Evolutionary conservation across 805 yeast genomes (phyloP).

Genomic region (Metschnikowia drakensbergensis): DNA sequence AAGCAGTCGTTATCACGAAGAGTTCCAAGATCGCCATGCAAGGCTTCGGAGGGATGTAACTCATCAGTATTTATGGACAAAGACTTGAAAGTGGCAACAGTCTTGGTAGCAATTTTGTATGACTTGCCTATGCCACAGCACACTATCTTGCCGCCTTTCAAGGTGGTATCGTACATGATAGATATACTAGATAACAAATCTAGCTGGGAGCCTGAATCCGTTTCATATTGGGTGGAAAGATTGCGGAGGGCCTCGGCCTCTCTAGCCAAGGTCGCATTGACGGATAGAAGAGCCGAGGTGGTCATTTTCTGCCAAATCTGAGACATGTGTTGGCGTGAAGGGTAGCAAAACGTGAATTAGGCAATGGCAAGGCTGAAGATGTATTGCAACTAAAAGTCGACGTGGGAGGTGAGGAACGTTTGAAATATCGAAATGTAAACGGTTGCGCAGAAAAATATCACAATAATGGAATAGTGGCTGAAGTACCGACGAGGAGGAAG

Average conservation of each 20-base stretch:
- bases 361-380: not conserved
- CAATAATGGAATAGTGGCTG: too few species aligned
- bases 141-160: conserved; percentile 62
- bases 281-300: conserved; percentile 29
- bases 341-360: not conserved
- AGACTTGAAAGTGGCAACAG: conserved; percentile 80
- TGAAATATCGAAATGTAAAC: not conserved
- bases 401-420: not conserved
- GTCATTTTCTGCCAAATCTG: conserved; percentile 12
- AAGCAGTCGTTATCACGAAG: conserved; percentile 56
- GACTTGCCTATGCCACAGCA: conserved; percentile 85
- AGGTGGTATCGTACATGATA: conserved; percentile 27
- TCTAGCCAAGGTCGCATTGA: conserved; percentile 36
- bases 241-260: conserved; percentile 48
- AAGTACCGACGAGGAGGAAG: not conserved
- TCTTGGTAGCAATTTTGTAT: conserved; percentile 69
- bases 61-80: conserved; percentile 63
- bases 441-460: not conserved
- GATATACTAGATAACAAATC: conserved; percentile 44
- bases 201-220: conserved; percentile 42
- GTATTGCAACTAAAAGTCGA: not conserved
- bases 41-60: conserved; percentile 82
- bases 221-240: conserved; percentile 43
- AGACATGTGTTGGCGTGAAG: not conserved
- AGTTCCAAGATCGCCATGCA: conserved; percentile 86